Evolutionary conservation across 371 early-diverging fungal genomes (phyloP).

Genomic region (Rhizomucor pusillus): DNA sequence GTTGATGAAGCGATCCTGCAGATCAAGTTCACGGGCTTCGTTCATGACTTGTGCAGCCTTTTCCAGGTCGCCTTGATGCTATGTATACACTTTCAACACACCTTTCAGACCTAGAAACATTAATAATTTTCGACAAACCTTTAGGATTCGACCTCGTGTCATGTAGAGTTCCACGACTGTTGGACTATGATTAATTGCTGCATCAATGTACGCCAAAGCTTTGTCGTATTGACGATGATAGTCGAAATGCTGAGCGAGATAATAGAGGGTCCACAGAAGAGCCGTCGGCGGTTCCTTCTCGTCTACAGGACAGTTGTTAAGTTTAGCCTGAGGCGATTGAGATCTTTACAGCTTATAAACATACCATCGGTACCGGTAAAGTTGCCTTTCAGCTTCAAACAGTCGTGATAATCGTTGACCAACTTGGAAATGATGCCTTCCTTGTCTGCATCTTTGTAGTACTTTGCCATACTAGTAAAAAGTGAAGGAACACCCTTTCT

Average conservation of each 20-base stretch:
- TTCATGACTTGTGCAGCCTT: constrained; percentile 77
- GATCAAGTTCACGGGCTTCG: constrained; percentile 85
- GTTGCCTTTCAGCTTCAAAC: constrained; percentile 48
- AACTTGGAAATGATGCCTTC: constrained; percentile 61
- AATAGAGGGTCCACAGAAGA: constrained; percentile 85
- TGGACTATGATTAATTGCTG: constrained; percentile 83
- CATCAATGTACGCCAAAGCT: constrained; percentile 76
- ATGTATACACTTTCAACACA: constrained; percentile 4
- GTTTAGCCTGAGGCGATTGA: too few species aligned
- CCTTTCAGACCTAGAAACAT: not conserved
- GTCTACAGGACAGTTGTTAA: too few species aligned
- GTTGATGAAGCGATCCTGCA: constrained; percentile 95
- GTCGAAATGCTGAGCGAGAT: constrained; percentile 86
- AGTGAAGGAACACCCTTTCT: constrained; percentile 92
- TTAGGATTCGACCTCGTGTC: constrained; percentile 92
- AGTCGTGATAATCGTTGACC: constrained; percentile 56
- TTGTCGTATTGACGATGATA: constrained; percentile 58
- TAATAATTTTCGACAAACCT: constrained; percentile 41
- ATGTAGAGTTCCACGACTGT: constrained; percentile 90
- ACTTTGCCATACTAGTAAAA: constrained; percentile 76
- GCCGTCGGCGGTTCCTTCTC: constrained; percentile 77
- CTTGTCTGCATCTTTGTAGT: constrained; percentile 72
- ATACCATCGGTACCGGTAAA: constrained; percentile 37
- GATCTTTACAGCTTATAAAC: not conserved
- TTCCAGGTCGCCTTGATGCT: constrained; percentile 76